Evolutionary conservation across 441 rosid species (phyloP).

Genomic region (Lepidium campestre): DNA sequence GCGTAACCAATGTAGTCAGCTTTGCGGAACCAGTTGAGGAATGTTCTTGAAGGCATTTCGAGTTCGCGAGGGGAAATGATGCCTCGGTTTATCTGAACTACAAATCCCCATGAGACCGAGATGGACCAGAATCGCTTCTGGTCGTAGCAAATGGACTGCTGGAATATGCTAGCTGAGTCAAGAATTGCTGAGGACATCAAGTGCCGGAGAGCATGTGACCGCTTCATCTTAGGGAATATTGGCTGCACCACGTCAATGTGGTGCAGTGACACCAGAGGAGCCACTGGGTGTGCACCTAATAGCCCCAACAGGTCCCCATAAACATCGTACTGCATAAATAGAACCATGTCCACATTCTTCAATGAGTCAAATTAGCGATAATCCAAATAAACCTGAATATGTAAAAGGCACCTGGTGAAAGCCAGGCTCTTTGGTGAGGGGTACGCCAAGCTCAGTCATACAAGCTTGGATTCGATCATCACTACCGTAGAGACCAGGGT

Average conservation of each 20-base stretch:
- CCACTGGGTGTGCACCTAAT: constrained; percentile 66
- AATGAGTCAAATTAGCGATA: background rate
- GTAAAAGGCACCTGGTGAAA: constrained; percentile 72
- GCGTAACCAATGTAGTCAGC: constrained; percentile 79
- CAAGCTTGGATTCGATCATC: constrained; percentile 91
- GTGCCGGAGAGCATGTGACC: constrained; percentile 48
- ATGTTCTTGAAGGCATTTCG: constrained; percentile 81
- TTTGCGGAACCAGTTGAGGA: constrained; percentile 73
- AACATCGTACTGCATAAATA: constrained; percentile 64
- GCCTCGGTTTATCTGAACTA: constrained; percentile 66
- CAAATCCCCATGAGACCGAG: constrained; percentile 84
- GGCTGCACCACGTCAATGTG: constrained; percentile 80
- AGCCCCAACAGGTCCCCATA: constrained; percentile 73
- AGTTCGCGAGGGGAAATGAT: constrained; percentile 79
- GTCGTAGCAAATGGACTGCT: constrained; percentile 86
- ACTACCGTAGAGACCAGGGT: constrained; percentile 77
- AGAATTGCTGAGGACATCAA: constrained; percentile 48
- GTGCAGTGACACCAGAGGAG: constrained; percentile 71
- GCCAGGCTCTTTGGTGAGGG: constrained; percentile 76
- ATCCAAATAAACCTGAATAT: background rate
- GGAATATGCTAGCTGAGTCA: constrained; percentile 75
- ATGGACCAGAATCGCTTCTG: constrained; percentile 54
- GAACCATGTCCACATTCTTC: background rate
- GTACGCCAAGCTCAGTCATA: constrained; percentile 81
- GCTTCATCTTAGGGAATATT: constrained; percentile 53